Evolutionary conservation across 2,329 filamentous ascomycete species (phyloP).

Genomic region (Plenodomus lindquistii): DNA sequence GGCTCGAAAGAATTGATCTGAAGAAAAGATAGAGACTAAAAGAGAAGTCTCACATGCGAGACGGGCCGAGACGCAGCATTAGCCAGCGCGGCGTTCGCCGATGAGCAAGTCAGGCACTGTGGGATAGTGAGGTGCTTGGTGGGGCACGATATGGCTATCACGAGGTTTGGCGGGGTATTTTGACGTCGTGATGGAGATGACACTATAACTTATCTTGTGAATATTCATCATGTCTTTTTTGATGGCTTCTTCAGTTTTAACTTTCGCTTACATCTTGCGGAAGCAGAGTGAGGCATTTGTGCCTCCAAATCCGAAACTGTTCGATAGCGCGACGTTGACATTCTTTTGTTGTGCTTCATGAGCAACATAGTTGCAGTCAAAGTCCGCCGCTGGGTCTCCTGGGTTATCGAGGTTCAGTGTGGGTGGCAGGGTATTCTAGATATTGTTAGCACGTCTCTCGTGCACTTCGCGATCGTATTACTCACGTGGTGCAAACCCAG

Average conservation of each 20-base stretch:
- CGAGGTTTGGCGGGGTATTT: conserved; percentile 18
- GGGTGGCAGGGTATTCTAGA: conserved; percentile 76
- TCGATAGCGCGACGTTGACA: conserved; percentile 79
- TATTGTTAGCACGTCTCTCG: conserved; percentile 12
- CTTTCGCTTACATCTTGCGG: conserved; percentile 47
- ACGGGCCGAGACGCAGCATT: neutral
- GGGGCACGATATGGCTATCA: conserved; percentile 21
- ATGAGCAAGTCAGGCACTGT: conserved; percentile 5
- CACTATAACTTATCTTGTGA: neutral
- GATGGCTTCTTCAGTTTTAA: neutral
- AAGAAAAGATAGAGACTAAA: neutral
- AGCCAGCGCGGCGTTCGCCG: neutral
- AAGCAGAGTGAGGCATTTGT: conserved; percentile 93
- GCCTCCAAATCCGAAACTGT: conserved; percentile 97
- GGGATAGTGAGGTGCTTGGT: conserved; percentile 22
- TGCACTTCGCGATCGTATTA: conserved; percentile 10
- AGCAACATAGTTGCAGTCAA: conserved; percentile 85
- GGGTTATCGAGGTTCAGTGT: conserved; percentile 79
- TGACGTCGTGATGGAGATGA: conserved; percentile 18
- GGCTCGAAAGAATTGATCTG: neutral
- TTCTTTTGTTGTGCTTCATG: conserved; percentile 68
- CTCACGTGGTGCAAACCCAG: conserved; percentile 77
- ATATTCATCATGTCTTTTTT: neutral
- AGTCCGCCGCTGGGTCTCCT: conserved; percentile 61
- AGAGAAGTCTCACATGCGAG: neutral